Evolutionary conservation across 1,139 yeast genomes (phyloP).

Genomic region (Zygoascus sp.): DNA sequence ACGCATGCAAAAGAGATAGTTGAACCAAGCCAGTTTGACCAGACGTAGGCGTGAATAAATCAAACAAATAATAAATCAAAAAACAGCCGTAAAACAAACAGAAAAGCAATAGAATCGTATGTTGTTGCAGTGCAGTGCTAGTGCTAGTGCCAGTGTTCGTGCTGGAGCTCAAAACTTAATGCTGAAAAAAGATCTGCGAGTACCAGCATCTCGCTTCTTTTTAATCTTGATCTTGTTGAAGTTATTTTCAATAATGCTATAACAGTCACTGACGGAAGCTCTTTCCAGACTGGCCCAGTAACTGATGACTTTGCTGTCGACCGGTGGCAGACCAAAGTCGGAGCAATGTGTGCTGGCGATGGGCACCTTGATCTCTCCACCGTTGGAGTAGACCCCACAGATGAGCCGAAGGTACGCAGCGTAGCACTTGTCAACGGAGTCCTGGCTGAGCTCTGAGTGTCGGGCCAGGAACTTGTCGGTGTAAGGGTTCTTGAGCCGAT

Average conservation of each 20-base stretch:
- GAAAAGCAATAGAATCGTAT: too few species aligned
- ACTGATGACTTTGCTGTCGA: background rate
- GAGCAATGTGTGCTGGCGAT: background rate
- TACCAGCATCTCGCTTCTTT: background rate
- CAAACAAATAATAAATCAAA: too few species aligned
- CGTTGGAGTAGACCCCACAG: background rate
- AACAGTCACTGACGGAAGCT: background rate
- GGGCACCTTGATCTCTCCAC: slow-evolving; percentile 4
- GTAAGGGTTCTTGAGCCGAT: background rate
- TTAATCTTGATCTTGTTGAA: background rate
- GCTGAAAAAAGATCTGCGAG: background rate
- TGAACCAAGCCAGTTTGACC: too few species aligned
- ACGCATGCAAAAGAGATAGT: too few species aligned
- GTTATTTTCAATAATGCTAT: background rate
- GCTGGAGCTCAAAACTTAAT: background rate
- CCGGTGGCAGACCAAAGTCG: background rate
- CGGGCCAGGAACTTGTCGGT: background rate
- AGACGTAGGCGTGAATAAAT: too few species aligned
- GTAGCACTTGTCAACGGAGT: background rate
- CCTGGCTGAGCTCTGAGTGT: background rate
- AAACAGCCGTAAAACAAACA: too few species aligned
- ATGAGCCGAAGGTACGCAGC: slow-evolving; percentile 2
- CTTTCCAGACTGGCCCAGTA: background rate
- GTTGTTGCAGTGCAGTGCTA: too few species aligned
- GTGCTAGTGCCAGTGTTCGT: too few species aligned